Evolutionary conservation across 2,329 filamentous ascomycete genomes (phyloP), one percentile per base, ranked within the genome.

Genomic region (Diaporthe ilicicola): DNA sequence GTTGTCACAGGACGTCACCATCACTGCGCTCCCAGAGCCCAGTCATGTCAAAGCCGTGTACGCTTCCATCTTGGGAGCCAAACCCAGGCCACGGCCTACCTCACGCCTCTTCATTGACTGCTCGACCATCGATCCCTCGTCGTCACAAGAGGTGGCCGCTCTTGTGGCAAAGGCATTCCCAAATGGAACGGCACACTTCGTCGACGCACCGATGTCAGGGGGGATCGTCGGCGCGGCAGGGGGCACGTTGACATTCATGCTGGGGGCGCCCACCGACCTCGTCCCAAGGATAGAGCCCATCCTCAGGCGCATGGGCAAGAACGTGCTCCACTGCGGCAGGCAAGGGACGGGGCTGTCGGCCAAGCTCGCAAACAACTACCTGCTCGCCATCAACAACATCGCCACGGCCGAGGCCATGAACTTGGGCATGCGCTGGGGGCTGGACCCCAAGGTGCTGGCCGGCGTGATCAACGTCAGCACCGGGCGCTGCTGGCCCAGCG

Each of bases 351-450:
- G 96, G 0, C 87, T 99, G 1, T 93, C 94, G 13, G 96, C 93
- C 48, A 99, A 99, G 83, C 87, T 99, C 39, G 95, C 95, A 67
- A 99, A 99, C 84, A 99, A 99, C 82, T 99, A 99, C 81, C 89
- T 98, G 34, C 86, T 99, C 4, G 95, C 95, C 4, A 90, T 98
- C 76, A 97, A 94, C 85, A 99, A 99, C 82, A 94, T 91, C 70
- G 89, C 88, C 5, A 90, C 89, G 2, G 88, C 89, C 5, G 90
- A 91, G 79, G 89, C 89, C 24, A 91, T 91, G 89, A 89, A 90
- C 76, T 80, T 91, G 27, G 89, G 89, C n/a, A 85, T 90, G 62
- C 83, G 82, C 71, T 89, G 86, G 82, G 90, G 90, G 0, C 81
- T 91, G 8, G 88, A 91, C 72, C 84, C 89, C 2, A 84, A 84